These are phyloP conservation scores for Aspergillus calidoustus DNA, from an alignment of 2,329 filamentous ascomycete genomes.

Conservation along the genomic window DNA sequence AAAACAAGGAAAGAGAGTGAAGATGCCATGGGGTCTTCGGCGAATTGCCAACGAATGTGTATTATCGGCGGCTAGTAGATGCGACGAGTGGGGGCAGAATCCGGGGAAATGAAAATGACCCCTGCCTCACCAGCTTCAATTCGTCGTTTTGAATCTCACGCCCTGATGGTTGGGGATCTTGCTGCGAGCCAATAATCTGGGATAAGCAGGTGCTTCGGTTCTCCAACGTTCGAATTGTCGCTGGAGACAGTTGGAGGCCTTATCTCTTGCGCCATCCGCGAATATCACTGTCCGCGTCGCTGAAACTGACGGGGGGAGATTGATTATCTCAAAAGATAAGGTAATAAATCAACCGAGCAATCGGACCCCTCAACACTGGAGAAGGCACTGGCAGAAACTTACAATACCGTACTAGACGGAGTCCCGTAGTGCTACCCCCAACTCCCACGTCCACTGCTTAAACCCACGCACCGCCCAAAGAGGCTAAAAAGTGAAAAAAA, in stretches of 20 bases:
- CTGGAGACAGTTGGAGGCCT: background rate
- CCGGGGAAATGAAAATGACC: background rate
- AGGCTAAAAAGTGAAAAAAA: background rate
- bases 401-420: constrained; percentile 2
- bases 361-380: background rate
- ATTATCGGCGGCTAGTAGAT: background rate
- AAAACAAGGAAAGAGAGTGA: background rate
- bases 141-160: background rate
- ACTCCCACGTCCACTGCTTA: constrained; percentile 18
- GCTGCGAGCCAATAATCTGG: background rate
- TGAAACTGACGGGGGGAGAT: background rate
- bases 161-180: background rate
- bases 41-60: background rate
- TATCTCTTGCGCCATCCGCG: background rate
- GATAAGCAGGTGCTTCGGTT: background rate
- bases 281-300: background rate
- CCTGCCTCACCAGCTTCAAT: background rate
- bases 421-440: constrained; percentile 3
- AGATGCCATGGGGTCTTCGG: background rate
- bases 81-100: background rate
- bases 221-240: background rate
- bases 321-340: constrained; percentile 12
- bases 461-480: constrained; percentile 20
- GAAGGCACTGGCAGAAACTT: background rate
- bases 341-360: background rate